Evolutionary conservation across 257 asterid species (phyloP).

Genomic region (Primulina huaijiensis): DNA sequence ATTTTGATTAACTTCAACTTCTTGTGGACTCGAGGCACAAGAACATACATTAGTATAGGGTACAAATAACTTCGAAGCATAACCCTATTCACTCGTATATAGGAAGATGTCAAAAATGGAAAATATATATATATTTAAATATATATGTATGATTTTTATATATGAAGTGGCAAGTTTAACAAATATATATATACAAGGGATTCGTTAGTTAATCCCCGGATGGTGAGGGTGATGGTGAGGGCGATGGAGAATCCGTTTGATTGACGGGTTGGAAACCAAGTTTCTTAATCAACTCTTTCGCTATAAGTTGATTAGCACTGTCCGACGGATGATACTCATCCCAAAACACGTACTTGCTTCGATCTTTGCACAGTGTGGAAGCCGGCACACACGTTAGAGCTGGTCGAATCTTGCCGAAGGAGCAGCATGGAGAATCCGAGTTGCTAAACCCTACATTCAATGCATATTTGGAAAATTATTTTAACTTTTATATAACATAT

Average conservation of each 20-base stretch:
- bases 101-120: too few relatives aligned
- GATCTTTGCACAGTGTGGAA: constrained; percentile 64
- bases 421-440: constrained; percentile 84
- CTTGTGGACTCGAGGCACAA: too few relatives aligned
- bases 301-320: constrained; percentile 63
- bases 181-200: too few relatives aligned
- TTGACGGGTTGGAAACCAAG: constrained; percentile 41
- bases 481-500: not conserved
- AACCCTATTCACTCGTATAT: too few relatives aligned
- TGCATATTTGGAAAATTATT: not conserved
- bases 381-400: constrained; percentile 86
- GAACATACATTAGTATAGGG: too few relatives aligned
- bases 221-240: constrained; percentile 30
- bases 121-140: too few relatives aligned
- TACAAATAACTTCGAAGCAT: too few relatives aligned
- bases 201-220: not conserved
- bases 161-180: too few relatives aligned
- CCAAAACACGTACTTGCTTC: constrained; percentile 94
- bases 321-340: constrained; percentile 93
- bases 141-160: too few relatives aligned
- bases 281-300: constrained; percentile 64
- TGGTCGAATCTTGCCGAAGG: constrained; percentile 77
- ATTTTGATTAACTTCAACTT: too few relatives aligned
- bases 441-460: constrained; percentile 58
- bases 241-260: constrained; percentile 28